Conservation (phyloP, 768 basidiomycete species). For the Mycena latifolia region DNA sequence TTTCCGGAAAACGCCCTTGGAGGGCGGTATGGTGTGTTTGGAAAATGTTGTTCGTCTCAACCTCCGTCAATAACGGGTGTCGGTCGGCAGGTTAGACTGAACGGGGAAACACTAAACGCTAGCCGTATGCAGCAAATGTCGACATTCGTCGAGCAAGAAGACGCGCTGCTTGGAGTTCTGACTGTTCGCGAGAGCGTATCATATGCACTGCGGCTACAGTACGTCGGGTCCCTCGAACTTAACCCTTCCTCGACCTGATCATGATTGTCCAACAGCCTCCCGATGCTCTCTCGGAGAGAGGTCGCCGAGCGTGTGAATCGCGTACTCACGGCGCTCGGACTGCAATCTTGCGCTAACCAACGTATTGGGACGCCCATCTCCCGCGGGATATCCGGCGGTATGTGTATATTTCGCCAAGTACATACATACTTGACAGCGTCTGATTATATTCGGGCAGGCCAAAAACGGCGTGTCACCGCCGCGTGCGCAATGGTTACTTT, state of each 20-base stretch:
- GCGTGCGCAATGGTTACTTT: conserved; percentile 71
- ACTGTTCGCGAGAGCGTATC: conserved; percentile 68
- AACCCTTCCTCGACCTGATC: conserved; percentile 31
- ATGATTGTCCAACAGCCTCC: conserved; percentile 42
- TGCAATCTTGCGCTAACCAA: conserved; percentile 61
- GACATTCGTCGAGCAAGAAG: conserved; percentile 71
- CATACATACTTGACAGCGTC: background rate
- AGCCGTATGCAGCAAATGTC: conserved; percentile 54
- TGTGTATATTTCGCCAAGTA: conserved; percentile 11
- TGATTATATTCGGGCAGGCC: conserved; percentile 47
- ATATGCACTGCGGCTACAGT: conserved; percentile 65
- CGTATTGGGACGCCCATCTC: conserved; percentile 69
- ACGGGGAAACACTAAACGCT: conserved; percentile 43
- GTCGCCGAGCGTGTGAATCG: conserved; percentile 56
- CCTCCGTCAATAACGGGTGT: no score
- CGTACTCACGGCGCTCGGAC: conserved; percentile 60
- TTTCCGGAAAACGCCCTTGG: conserved; percentile 48
- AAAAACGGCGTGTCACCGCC: conserved; percentile 72
- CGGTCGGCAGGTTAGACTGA: conserved; percentile 53
- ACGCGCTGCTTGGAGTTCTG: conserved; percentile 68
- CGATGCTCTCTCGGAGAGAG: conserved; percentile 49
- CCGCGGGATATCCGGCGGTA: conserved; percentile 72
- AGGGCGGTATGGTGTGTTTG: conserved; percentile 46
- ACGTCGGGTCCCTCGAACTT: no score
- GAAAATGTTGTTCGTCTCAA: no score